Evolutionary conservation across 257 asterid genomes (phyloP).

Genomic region (Apocynum venetum): DNA sequence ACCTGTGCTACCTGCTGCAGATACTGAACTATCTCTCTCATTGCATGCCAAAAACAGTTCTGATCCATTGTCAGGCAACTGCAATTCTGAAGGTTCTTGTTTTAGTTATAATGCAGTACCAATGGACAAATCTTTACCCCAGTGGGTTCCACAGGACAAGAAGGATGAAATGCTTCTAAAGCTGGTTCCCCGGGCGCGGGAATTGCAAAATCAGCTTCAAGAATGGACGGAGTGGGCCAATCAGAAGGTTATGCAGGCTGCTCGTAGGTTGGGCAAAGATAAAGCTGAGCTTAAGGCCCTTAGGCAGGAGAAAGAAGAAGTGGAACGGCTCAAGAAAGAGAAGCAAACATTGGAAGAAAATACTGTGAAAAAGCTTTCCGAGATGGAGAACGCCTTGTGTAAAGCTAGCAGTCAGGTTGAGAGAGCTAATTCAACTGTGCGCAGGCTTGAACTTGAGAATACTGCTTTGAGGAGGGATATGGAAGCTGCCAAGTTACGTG

Average conservation of each 20-base stretch:
- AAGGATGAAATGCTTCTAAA: slow-evolving; percentile 81
- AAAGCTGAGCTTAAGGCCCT: slow-evolving; percentile 84
- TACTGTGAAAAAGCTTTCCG: slow-evolving; percentile 72
- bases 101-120: slow-evolving; percentile 32
- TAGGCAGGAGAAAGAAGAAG: slow-evolving; percentile 89
- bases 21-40: slow-evolving; percentile 85
- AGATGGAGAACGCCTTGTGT: slow-evolving; percentile 81
- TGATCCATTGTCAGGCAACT: slow-evolving; percentile 52
- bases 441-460: slow-evolving; percentile 78
- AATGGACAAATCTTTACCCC: slow-evolving; percentile 36
- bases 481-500: slow-evolving; percentile 74
- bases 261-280: slow-evolving; percentile 83
- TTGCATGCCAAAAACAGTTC: slow-evolving; percentile 53
- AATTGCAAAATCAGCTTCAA: slow-evolving; percentile 77
- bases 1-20: slow-evolving; percentile 60
- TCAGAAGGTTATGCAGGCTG: slow-evolving; percentile 98
- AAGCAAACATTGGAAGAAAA: slow-evolving; percentile 65
- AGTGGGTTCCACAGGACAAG: slow-evolving; percentile 59
- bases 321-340: slow-evolving; percentile 84
- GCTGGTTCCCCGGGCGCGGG: slow-evolving; percentile 66
- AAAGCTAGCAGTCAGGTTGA: slow-evolving; percentile 86
- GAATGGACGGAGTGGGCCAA: slow-evolving; percentile 99
- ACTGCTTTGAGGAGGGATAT: slow-evolving; percentile 59
- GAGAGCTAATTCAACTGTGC: slow-evolving; percentile 65
- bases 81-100: slow-evolving; percentile 34